A percentile compares a stretch with the other conserved stretches of the same genome.
These are phyloP conservation scores for Magnolia changhungtana DNA, from an alignment of 164 flowering plant species.

Conservation along the genomic window DNA sequence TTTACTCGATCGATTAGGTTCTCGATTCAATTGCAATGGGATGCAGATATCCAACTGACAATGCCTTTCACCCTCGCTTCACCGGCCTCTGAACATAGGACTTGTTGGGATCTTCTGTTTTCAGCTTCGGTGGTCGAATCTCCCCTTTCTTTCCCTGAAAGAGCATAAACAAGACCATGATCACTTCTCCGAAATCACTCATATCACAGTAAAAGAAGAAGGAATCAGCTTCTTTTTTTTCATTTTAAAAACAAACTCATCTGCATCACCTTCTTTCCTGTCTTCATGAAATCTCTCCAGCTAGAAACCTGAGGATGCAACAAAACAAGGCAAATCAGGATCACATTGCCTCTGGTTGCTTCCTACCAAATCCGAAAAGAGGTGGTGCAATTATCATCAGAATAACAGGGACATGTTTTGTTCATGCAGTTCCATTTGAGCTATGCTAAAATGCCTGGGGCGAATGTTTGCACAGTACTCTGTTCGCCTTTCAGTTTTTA, in stretches of 20 bases:
- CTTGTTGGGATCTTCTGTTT: constrained; percentile 98
- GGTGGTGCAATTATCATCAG: too few species aligned
- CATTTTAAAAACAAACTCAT: neutral
- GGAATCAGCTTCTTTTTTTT: neutral
- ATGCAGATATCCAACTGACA: neutral
- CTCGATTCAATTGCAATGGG: neutral
- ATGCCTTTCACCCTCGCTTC: constrained; percentile 48
- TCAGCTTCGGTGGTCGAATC: constrained; percentile 92
- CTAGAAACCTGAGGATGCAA: constrained; percentile 74
- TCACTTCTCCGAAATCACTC: neutral
- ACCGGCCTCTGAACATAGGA: constrained; percentile 99
- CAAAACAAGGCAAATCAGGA: neutral
- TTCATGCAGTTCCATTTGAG: too few species aligned
- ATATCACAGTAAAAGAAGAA: neutral
- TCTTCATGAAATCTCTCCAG: constrained; percentile 98
- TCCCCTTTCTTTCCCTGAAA: constrained; percentile 91
- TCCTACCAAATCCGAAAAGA: too few species aligned
- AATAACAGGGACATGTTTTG: too few species aligned
- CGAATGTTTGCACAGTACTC: too few species aligned
- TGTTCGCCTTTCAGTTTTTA: too few species aligned
- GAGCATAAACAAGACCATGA: neutral
- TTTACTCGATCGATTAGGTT: neutral
- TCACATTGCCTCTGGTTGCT: neutral
- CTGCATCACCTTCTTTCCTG: constrained; percentile 76
- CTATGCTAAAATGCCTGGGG: too few species aligned